phyloP scores from a whole-genome alignment of 768 basidiomycete genomes.

The Calocera viscosa region DNA sequence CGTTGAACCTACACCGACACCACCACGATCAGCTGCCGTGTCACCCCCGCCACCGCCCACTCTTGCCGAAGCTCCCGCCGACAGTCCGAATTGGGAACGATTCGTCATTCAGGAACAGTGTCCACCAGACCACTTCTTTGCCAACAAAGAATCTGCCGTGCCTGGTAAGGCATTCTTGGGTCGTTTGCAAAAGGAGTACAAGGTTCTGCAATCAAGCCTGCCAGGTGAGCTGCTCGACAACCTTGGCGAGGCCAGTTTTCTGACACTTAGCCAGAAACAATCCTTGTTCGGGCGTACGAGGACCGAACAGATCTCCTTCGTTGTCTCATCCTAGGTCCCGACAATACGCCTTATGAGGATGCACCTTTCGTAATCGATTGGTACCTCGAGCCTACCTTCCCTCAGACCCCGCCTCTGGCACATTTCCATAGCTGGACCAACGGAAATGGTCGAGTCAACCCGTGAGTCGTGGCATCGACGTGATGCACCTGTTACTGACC shows the following conservation, averaged over 20 bases:
- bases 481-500: background rate
- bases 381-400: slow-evolving; percentile 77
- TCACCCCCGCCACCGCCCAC: slow-evolving; percentile 8
- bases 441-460: slow-evolving; percentile 73
- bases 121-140: slow-evolving; percentile 74
- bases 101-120: slow-evolving; percentile 67
- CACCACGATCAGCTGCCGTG: slow-evolving; percentile 7
- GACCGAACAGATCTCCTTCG: slow-evolving; percentile 78
- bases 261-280: slow-evolving; percentile 45
- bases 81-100: slow-evolving; percentile 46
- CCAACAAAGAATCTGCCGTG: slow-evolving; percentile 39
- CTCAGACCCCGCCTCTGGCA: slow-evolving; percentile 67
- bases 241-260: background rate
- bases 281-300: slow-evolving; percentile 82
- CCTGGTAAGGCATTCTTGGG: slow-evolving; percentile 62
- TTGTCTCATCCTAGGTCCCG: slow-evolving; percentile 80
- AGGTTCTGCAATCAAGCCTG: slow-evolving; percentile 59
- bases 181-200: slow-evolving; percentile 74
- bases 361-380: slow-evolving; percentile 93
- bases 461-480: background rate
- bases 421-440: slow-evolving; percentile 92
- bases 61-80: background rate
- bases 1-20: slow-evolving; percentile 13
- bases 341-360: slow-evolving; percentile 90
- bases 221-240: slow-evolving; percentile 46